A percentile compares a stretch with the other conserved stretches of the same genome.
Conservation (phyloP, 1,284 basidiomycete genomes). For the Ceratobasidium sp. region DNA sequence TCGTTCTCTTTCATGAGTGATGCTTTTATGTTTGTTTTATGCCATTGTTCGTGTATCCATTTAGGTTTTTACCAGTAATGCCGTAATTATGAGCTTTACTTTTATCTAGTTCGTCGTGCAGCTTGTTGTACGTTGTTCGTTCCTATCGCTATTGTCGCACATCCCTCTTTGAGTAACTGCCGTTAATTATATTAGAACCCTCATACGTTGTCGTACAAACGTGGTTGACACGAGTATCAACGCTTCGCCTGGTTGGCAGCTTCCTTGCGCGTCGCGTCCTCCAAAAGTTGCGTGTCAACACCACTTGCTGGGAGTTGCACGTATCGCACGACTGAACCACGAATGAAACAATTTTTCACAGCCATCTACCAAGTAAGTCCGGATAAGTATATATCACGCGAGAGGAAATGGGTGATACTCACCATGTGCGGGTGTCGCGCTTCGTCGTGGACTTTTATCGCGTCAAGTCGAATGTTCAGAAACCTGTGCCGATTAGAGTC, state of each 20-base stretch:
- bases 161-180: constrained; percentile 4
- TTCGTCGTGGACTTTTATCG: constrained; percentile 93
- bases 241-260: constrained; percentile 70
- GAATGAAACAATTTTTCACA: constrained; percentile 98
- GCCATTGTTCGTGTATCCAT: constrained; percentile 21
- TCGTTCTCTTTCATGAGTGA: not conserved
- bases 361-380: constrained; percentile 81
- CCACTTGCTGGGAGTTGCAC: constrained; percentile 93
- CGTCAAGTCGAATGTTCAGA: constrained; percentile 96
- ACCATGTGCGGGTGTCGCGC: constrained; percentile 98
- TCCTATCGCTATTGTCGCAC: not conserved
- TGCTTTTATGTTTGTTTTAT: constrained; percentile 6
- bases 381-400: constrained; percentile 2
- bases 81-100: constrained; percentile 1
- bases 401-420: constrained; percentile 52
- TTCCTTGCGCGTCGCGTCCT: constrained; percentile 92
- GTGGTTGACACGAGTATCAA: constrained; percentile 51
- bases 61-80: constrained; percentile 9
- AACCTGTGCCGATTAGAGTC: constrained; percentile 70
- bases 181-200: constrained; percentile 21
- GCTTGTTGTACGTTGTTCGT: constrained; percentile 21
- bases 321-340: constrained; percentile 97
- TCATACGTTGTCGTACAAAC: too few relatives aligned
- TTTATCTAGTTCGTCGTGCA: not conserved
- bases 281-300: constrained; percentile 95